These are phyloP conservation scores for Hypoxylon perforatum DNA, from an alignment of 495 filamentous ascomycete genomes.

Conservation along the genomic window DNA sequence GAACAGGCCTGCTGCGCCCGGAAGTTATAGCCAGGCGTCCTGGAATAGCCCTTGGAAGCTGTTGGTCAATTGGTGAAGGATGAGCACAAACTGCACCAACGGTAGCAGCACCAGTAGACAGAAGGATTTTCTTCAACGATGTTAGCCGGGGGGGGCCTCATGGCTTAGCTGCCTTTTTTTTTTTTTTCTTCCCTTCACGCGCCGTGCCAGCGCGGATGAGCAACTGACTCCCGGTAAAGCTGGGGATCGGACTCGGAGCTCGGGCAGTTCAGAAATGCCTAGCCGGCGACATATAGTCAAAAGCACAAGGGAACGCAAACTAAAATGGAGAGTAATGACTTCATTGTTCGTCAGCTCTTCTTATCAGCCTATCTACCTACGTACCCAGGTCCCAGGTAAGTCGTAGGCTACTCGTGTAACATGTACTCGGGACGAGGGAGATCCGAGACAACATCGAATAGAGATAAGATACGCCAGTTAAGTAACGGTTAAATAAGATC, in stretches of 20 bases:
- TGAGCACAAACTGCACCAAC: not conserved
- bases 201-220: not conserved
- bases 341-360: slow-evolving; percentile 3
- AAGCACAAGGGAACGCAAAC: not conserved
- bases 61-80: not conserved
- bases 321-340: not conserved
- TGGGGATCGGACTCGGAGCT: not conserved
- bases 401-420: not conserved
- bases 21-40: not conserved
- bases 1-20: no score
- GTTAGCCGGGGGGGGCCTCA: not conserved
- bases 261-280: not conserved
- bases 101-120: not conserved
- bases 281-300: not conserved
- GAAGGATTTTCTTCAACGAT: not conserved
- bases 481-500: not conserved
- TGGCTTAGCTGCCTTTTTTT: not conserved
- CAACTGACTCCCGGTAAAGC: not conserved
- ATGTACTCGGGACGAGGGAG: slow-evolving; percentile 2
- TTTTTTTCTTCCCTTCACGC: not conserved
- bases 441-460: slow-evolving; percentile 21
- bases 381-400: no score
- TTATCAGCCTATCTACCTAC: not conserved
- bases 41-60: not conserved
- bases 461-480: slow-evolving; percentile 1